Evolutionary conservation across 768 basidiomycete species (phyloP), one percentile per base, ranked within the genome.

Genomic region (Mycena albidolilacea): DNA sequence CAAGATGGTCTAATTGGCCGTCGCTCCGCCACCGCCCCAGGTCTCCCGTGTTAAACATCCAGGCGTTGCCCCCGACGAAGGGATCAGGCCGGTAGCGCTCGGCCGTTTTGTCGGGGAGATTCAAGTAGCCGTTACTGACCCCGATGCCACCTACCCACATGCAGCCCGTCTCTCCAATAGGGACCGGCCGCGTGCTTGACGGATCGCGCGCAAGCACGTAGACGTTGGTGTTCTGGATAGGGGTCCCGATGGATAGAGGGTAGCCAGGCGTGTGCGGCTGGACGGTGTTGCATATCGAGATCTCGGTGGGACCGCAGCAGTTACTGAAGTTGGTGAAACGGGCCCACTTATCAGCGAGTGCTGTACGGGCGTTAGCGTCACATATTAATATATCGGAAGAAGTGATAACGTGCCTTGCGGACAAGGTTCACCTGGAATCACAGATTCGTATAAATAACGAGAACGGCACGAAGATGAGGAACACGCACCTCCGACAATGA

Each of bases 21-120:
- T 74, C 85, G 21, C 44, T 65, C 12, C 76, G 64, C 77, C 78
- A 80, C 39, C 77, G 74, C 48, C 77, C 80, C 15, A 82, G 80
- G 75, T 87, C 87, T 30, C 86, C 86, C 12, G 87, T 88, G 72
- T 87, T 87, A 78, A 87, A 88, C 87, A 88, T 88, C 76, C 81
- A 70, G 10, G 71, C 73, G 14, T 64, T 82, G 48, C 82, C 81
- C 35, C 80, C 81, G 7, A 82, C 68, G 76, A 86, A 87, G 5
- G 84, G 85, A 75, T 88, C 87, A 75, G 82, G 69, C 77, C 82
- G 23, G 83, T 79, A 79, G 80, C 87, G 55, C 83, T 87, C 75
- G 67, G 79, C 64, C 77, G 81, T 78, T 83, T 83, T 72, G 78
- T 85, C 67, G 44, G 81, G 71, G 5, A 81, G 73, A 66, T 81